Conservation (phyloP, 1,139 yeast species). For the Suhomyces kunorum region DNA sequence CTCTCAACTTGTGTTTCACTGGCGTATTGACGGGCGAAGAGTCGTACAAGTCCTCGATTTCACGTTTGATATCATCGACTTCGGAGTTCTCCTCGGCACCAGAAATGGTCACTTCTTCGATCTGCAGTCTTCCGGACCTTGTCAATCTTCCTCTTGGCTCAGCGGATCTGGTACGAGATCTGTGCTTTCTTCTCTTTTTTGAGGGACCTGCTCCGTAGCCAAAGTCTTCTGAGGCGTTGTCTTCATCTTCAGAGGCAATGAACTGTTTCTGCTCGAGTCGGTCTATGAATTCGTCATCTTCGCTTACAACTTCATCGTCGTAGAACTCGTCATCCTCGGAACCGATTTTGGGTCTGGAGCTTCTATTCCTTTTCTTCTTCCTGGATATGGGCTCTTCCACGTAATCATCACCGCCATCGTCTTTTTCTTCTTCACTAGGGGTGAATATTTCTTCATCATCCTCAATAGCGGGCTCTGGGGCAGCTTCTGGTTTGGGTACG, state of each 20-base stretch:
- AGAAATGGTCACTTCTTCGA: slow-evolving; percentile 26
- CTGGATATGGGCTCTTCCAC: slow-evolving; percentile 15
- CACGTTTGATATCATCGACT: slow-evolving; percentile 48
- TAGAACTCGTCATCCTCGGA: slow-evolving; percentile 20
- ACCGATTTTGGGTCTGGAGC: slow-evolving; percentile 9
- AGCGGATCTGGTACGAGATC: slow-evolving; percentile 30
- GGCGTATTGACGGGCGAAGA: slow-evolving; percentile 55
- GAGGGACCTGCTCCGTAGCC: slow-evolving; percentile 26
- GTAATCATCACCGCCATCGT: slow-evolving; percentile 17
- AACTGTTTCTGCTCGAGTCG: slow-evolving; percentile 36
- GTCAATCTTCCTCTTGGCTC: slow-evolving; percentile 25
- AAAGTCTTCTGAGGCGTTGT: slow-evolving; percentile 27
- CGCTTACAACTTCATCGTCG: slow-evolving; percentile 17
- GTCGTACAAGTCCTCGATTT: slow-evolving; percentile 53
- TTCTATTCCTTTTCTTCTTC: slow-evolving; percentile 8
- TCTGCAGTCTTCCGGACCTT: slow-evolving; percentile 16
- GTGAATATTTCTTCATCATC: slow-evolving; percentile 31
- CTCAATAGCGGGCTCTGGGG: slow-evolving; percentile 14
- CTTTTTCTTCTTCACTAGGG: slow-evolving; percentile 12
- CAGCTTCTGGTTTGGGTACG: slow-evolving; percentile 6
- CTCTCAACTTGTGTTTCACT: slow-evolving; percentile 66
- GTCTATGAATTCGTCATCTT: slow-evolving; percentile 30
- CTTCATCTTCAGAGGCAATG: slow-evolving; percentile 44
- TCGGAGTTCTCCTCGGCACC: slow-evolving; percentile 7
- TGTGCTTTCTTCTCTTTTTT: slow-evolving; percentile 22